A percentile compares a stretch with the other conserved stretches of the same genome.
Evolutionary conservation across 176 grass and related monocot species (phyloP).

Genomic region (Phoenix roebelenii): DNA sequence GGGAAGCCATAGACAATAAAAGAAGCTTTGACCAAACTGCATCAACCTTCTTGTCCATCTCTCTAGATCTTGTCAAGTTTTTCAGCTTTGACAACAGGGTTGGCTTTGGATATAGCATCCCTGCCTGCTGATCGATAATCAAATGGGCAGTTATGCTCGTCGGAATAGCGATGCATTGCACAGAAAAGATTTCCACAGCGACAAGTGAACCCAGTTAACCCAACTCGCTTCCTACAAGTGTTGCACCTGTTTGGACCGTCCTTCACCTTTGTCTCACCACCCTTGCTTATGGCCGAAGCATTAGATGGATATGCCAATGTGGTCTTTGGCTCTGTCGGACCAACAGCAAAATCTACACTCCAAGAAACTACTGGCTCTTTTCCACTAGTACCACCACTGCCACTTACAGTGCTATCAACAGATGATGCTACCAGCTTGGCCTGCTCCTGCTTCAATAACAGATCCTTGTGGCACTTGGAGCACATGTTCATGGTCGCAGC

Average conservation of each 20-base stretch:
- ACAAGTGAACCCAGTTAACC: conserved; percentile 80
- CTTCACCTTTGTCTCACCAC: conserved; percentile 37
- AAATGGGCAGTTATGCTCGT: conserved; percentile 84
- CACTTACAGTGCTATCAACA: conserved; percentile 73
- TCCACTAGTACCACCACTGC: conserved; percentile 8
- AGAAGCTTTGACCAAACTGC: not conserved
- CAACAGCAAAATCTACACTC: conserved; percentile 23
- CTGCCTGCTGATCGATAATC: conserved; percentile 75
- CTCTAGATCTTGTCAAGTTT: conserved; percentile 95
- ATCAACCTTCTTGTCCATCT: not conserved
- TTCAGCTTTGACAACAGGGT: conserved; percentile 86
- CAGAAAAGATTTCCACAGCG: conserved; percentile 79
- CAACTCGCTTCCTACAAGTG: conserved; percentile 65
- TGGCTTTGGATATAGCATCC: conserved; percentile 91
- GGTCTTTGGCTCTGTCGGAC: conserved; percentile 29
- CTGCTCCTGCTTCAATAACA: not conserved
- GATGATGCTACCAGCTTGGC: conserved; percentile 53
- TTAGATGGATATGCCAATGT: conserved; percentile 19
- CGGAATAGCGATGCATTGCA: conserved; percentile 56
- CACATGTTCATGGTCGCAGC: conserved; percentile 10
- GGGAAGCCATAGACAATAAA: conserved; percentile 1
- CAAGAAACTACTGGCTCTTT: conserved; percentile 31
- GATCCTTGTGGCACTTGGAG: conserved; percentile 15
- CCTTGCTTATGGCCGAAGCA: conserved; percentile 13
- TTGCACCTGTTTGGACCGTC: conserved; percentile 63